Conservation (phyloP, 805 yeast genomes). For the Clavispora santaluciae region DNA sequence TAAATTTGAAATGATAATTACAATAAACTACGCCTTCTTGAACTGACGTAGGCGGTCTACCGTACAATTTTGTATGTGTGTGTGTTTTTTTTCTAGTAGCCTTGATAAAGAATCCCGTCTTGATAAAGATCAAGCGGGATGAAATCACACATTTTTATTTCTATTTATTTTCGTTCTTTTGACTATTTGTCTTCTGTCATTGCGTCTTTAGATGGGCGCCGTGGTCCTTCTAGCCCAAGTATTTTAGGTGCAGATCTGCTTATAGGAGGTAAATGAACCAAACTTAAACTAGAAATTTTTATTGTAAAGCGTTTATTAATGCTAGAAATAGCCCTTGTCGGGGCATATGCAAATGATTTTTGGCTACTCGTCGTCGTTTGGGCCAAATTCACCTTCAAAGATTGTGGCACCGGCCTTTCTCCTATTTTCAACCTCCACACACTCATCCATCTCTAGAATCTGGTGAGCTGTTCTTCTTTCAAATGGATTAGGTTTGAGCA, state of each 20-base stretch:
- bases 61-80: constrained; percentile 1
- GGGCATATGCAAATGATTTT: constrained; percentile 3
- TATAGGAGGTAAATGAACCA: too few relatives aligned
- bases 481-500: constrained; percentile 81
- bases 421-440: constrained; percentile 69
- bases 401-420: constrained; percentile 91
- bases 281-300: not conserved
- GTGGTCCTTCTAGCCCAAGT: too few relatives aligned
- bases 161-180: too few relatives aligned
- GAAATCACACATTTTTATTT: too few relatives aligned
- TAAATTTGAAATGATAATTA: not conserved
- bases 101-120: too few relatives aligned
- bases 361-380: constrained; percentile 30
- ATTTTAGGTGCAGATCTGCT: too few relatives aligned
- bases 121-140: too few relatives aligned
- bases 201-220: too few relatives aligned
- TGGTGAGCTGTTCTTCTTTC: constrained; percentile 76
- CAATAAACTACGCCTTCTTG: not conserved
- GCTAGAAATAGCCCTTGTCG: not conserved
- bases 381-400: constrained; percentile 95
- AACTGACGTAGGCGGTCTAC: not conserved
- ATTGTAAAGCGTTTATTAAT: not conserved
- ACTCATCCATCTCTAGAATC: constrained; percentile 67
- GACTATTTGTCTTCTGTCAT: too few relatives aligned
- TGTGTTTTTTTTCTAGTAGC: not conserved